Percentiles rank a stretch among this genome's conserved stretches.
phyloP scores from a whole-genome alignment of 495 filamentous ascomycete genomes.

The Penicillium riverlandense region DNA sequence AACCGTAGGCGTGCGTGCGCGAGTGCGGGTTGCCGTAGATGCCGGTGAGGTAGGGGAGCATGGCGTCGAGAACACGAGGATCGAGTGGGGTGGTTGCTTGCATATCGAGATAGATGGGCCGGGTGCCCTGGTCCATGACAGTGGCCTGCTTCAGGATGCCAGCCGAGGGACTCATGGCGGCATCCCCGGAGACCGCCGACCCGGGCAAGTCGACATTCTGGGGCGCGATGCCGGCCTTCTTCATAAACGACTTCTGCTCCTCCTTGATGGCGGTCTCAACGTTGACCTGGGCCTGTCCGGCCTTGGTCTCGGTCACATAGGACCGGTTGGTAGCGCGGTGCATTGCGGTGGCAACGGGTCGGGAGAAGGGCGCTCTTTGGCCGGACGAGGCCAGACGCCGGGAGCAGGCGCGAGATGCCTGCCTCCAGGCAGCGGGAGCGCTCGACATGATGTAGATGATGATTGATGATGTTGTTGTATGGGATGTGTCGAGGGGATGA shows the following conservation, averaged over 20 bases:
- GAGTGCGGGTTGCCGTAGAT: slow-evolving; percentile 97
- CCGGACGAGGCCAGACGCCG: slow-evolving; percentile 41
- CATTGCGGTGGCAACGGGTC: slow-evolving; percentile 28
- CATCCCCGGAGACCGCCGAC: slow-evolving; percentile 52
- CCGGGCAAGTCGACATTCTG: slow-evolving; percentile 48
- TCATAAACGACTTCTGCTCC: slow-evolving; percentile 72
- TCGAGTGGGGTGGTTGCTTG: slow-evolving; percentile 97
- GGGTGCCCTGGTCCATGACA: slow-evolving; percentile 86
- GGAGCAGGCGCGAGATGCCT: slow-evolving; percentile 66
- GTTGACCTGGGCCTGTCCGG: slow-evolving; percentile 72
- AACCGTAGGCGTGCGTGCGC: slow-evolving; percentile 95
- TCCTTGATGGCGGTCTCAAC: slow-evolving; percentile 74
- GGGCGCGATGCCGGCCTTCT: slow-evolving; percentile 59
- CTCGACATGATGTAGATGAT: slow-evolving; percentile 55
- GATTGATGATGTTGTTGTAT: not conserved
- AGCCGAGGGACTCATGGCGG: slow-evolving; percentile 73
- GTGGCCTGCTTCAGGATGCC: slow-evolving; percentile 89
- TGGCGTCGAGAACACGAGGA: slow-evolving; percentile 88
- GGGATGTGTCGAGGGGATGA: too few species aligned
- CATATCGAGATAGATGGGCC: slow-evolving; percentile 97
- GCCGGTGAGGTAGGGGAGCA: slow-evolving; percentile 90
- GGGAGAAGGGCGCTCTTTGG: slow-evolving; percentile 38
- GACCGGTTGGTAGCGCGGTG: slow-evolving; percentile 30
- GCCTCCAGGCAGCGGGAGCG: slow-evolving; percentile 65
- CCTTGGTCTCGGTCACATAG: slow-evolving; percentile 83